phyloP scores from a whole-genome alignment of 108 stramenopile genomes.

The Nannochloropsis granulata region DNA sequence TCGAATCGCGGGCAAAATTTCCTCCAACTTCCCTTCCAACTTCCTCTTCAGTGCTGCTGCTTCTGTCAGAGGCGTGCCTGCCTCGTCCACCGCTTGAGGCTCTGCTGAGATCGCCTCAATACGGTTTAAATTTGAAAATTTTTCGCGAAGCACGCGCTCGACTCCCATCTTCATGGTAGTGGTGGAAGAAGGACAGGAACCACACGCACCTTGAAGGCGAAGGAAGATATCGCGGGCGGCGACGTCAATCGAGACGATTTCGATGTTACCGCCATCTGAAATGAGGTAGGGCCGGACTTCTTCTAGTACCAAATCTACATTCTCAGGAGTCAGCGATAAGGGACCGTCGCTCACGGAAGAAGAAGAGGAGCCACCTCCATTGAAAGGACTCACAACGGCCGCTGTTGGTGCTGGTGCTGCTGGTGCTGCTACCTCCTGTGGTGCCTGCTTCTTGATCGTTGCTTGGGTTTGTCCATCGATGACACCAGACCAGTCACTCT shows the following conservation, averaged over 20 bases:
- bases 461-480: slow-evolving; percentile 22
- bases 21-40: background rate
- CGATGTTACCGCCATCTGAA: slow-evolving; percentile 85
- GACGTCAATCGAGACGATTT: slow-evolving; percentile 57
- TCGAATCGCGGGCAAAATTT: slow-evolving; percentile 1
- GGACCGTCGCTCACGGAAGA: background rate
- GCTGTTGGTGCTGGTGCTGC: background rate
- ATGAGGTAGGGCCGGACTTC: slow-evolving; percentile 89
- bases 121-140: slow-evolving; percentile 54
- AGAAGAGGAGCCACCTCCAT: background rate
- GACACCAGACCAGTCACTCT: slow-evolving; percentile 19
- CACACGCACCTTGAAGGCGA: slow-evolving; percentile 82
- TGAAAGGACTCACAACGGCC: background rate
- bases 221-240: slow-evolving; percentile 53
- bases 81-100: background rate
- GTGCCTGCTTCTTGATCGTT: slow-evolving; percentile 1
- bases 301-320: slow-evolving; percentile 70
- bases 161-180: slow-evolving; percentile 98
- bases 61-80: background rate
- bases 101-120: slow-evolving; percentile 25
- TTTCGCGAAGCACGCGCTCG: slow-evolving; percentile 77
- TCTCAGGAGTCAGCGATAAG: slow-evolving; percentile 56
- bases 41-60: background rate
- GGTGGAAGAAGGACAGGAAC: slow-evolving; percentile 63
- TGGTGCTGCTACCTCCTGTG: background rate